These are phyloP conservation scores for Fagopyrum esculentum DNA, from an alignment of 148 eudicot species.

Conservation along the genomic window DNA sequence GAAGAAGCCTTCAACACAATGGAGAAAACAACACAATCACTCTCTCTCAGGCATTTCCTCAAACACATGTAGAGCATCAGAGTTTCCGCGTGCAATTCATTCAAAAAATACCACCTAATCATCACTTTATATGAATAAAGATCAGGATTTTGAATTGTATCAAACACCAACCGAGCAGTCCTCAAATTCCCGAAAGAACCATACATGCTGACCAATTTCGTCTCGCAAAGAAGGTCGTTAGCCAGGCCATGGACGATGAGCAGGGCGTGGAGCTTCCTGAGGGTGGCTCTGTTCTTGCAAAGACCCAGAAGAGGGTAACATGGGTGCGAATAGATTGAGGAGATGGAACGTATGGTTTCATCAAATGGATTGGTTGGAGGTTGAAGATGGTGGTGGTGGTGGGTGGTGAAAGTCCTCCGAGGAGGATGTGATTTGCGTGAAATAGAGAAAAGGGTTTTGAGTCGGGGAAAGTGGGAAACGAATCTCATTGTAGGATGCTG, in stretches of 20 bases:
- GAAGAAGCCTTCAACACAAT: constrained; percentile 71
- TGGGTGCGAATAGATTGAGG: constrained; percentile 41
- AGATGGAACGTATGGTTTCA: constrained; percentile 20
- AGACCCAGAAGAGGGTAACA: constrained; percentile 36
- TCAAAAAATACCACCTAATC: constrained; percentile 75
- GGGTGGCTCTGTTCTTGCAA: constrained; percentile 33
- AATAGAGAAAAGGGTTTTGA: not conserved
- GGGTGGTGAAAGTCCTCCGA: constrained; percentile 1
- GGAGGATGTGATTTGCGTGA: not conserved
- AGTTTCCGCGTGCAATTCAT: constrained; percentile 40
- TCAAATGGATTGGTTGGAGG: constrained; percentile 13
- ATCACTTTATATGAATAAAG: constrained; percentile 52
- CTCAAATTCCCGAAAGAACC: constrained; percentile 38
- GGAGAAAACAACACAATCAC: constrained; percentile 54
- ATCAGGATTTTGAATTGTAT: constrained; percentile 51
- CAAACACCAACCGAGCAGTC: constrained; percentile 53
- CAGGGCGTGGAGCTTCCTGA: constrained; percentile 48
- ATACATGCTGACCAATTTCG: constrained; percentile 50
- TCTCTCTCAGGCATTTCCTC: constrained; percentile 46
- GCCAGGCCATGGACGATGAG: constrained; percentile 45
- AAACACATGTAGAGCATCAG: constrained; percentile 45
- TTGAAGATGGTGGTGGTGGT: not conserved
- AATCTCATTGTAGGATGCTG: constrained; percentile 4
- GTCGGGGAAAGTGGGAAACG: not conserved
- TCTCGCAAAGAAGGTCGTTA: constrained; percentile 32